Evolutionary conservation across 2,329 filamentous ascomycete species (phyloP).

Genomic region (Biscogniauxia marginata): DNA sequence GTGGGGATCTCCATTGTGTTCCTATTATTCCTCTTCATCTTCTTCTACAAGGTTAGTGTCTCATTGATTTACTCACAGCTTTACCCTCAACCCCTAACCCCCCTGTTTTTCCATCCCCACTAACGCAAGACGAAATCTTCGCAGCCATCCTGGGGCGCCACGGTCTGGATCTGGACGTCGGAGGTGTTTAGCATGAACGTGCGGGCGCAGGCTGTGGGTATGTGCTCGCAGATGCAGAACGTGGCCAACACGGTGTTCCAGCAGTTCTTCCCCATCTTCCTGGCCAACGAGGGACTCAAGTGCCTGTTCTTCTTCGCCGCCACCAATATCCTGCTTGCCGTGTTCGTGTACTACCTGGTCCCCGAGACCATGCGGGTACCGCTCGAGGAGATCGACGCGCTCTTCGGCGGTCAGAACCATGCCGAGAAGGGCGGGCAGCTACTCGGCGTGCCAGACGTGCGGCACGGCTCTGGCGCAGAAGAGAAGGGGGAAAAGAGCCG

Average conservation of each 20-base stretch:
- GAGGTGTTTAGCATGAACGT: conserved; percentile 72
- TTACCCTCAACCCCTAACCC: conserved; percentile 35
- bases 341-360: conserved; percentile 50
- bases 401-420: conserved; percentile 57
- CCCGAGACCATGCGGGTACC: conserved; percentile 51
- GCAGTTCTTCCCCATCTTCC: conserved; percentile 69
- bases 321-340: conserved; percentile 46
- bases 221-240: conserved; percentile 61
- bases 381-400: conserved; percentile 55
- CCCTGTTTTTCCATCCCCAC: not conserved
- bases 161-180: conserved; percentile 69
- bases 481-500: too few relatives aligned
- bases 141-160: conserved; percentile 60
- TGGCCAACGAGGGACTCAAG: conserved; percentile 51
- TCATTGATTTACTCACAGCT: too few relatives aligned
- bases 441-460: conserved; percentile 25
- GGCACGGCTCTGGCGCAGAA: conserved; percentile 10
- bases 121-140: not conserved
- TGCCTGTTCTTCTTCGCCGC: conserved; percentile 43
- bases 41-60: conserved; percentile 56
- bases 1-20: conserved; percentile 69
- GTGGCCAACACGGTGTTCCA: conserved; percentile 67
- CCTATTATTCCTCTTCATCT: conserved; percentile 63
- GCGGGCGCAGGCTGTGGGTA: conserved; percentile 68
- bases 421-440: conserved; percentile 53